Evolutionary conservation across 2,329 filamentous ascomycete genomes (phyloP).

Genomic region (Chrysoporthe deuterocubensis): DNA sequence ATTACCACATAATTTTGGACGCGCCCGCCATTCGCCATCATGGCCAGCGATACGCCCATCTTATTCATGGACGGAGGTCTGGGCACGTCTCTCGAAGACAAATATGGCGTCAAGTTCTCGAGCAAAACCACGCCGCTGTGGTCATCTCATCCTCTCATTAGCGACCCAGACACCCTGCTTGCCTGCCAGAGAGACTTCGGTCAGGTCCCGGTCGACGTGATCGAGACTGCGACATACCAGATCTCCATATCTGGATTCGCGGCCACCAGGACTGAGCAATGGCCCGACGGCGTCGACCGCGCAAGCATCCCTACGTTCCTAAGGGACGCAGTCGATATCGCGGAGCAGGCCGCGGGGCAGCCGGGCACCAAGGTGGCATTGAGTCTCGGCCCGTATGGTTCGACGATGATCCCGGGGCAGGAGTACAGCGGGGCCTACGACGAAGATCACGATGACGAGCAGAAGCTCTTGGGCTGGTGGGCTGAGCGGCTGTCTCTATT

Average conservation of each 20-base stretch:
- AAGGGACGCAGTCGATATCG: conserved; percentile 49
- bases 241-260: conserved; percentile 60
- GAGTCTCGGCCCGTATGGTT: conserved; percentile 69
- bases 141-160: conserved; percentile 69
- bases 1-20: not conserved
- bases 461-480: conserved; percentile 61
- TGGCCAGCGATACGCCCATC: conserved; percentile 35
- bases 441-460: conserved; percentile 45
- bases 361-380: conserved; percentile 52
- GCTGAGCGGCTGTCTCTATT: conserved; percentile 57
- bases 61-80: conserved; percentile 69
- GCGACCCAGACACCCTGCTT: conserved; percentile 53
- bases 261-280: conserved; percentile 48
- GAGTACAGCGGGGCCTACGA: conserved; percentile 70
- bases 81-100: conserved; percentile 67
- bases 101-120: conserved; percentile 57
- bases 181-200: conserved; percentile 62
- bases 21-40: not conserved
- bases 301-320: conserved; percentile 47
- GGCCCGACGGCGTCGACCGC: conserved; percentile 48
- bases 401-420: conserved; percentile 66
- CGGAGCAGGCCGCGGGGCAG: conserved; percentile 39
- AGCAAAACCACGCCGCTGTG: conserved; percentile 61
- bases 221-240: conserved; percentile 72
- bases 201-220: conserved; percentile 60